phyloP scores from a whole-genome alignment of 23 red algal genomes.

The Gracilaria caudata region DNA sequence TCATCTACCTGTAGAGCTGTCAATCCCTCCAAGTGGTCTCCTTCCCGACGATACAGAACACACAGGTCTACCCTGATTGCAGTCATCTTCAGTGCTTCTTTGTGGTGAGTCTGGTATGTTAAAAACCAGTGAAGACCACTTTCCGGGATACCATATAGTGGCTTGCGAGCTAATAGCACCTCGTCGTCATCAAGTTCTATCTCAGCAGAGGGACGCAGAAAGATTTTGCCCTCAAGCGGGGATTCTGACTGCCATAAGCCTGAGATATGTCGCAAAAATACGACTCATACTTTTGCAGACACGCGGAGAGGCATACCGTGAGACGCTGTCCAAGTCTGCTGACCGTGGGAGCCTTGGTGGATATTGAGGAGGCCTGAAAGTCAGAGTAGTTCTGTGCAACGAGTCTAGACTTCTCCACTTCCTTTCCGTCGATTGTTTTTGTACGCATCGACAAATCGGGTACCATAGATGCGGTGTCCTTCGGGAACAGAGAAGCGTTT shows the following conservation, averaged over 20 bases:
- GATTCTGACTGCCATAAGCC: conserved; percentile 42
- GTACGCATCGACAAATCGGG: neutral
- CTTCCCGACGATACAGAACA: neutral
- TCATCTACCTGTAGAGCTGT: conserved; percentile 29
- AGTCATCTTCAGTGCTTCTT: conserved; percentile 6
- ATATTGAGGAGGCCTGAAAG: conserved; percentile 1
- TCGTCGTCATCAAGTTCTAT: neutral
- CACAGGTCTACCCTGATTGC: conserved; percentile 14
- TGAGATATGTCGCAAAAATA: conserved; percentile 35
- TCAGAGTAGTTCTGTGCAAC: conserved; percentile 51
- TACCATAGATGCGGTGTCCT: conserved; percentile 28
- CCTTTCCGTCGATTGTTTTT: conserved; percentile 6
- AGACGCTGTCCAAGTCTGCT: conserved; percentile 28
- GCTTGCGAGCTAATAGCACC: conserved; percentile 18
- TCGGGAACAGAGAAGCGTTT: neutral
- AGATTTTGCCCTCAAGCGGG: conserved; percentile 3
- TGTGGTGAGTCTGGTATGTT: conserved; percentile 17
- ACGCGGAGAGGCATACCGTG: conserved; percentile 19
- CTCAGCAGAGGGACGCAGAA: neutral
- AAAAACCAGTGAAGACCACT: conserved; percentile 33
- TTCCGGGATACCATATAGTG: conserved; percentile 36
- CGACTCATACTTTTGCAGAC: neutral
- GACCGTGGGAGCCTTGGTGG: conserved; percentile 34
- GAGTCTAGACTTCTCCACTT: conserved; percentile 19
- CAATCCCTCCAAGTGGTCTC: neutral